phyloP scores from a whole-genome alignment of 768 basidiomycete genomes.

The Lactarius deliciosus region DNA sequence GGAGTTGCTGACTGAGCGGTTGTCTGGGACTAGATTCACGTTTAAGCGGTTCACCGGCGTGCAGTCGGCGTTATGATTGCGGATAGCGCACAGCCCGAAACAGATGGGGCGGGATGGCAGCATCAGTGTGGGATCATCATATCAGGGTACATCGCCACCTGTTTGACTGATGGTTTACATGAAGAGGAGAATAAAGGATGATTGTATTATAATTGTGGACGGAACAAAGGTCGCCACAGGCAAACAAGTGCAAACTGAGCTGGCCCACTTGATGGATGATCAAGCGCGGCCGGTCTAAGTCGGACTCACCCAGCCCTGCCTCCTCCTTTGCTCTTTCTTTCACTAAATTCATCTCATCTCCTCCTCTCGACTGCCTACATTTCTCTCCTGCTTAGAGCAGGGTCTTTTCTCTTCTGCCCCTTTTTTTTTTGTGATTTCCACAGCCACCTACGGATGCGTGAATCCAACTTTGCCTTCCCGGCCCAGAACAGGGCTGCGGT shows the following conservation, averaged over 20 bases:
- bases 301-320: constrained; percentile 20
- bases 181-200: neutral
- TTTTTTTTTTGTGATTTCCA: constrained; percentile 10
- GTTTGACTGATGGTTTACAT: neutral
- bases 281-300: constrained; percentile 23
- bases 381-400: neutral
- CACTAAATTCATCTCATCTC: neutral
- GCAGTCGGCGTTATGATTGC: constrained; percentile 26
- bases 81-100: neutral
- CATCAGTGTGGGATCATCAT: too few species aligned
- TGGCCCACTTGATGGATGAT: constrained; percentile 28
- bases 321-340: constrained; percentile 8
- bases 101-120: constrained; percentile 1
- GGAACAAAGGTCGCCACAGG: constrained; percentile 19
- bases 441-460: constrained; percentile 60
- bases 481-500: constrained; percentile 94
- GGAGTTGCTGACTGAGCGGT: constrained; percentile 18
- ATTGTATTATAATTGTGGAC: neutral
- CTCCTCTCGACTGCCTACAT: too few species aligned
- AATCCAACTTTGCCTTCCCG: constrained; percentile 93
- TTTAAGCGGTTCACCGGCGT: constrained; percentile 68
- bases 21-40: constrained; percentile 53
- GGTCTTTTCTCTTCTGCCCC: neutral
- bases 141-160: neutral
- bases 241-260: constrained; percentile 25